These are phyloP conservation scores for Piloderma croceum DNA, from an alignment of 768 basidiomycete species.

Conservation along the genomic window DNA sequence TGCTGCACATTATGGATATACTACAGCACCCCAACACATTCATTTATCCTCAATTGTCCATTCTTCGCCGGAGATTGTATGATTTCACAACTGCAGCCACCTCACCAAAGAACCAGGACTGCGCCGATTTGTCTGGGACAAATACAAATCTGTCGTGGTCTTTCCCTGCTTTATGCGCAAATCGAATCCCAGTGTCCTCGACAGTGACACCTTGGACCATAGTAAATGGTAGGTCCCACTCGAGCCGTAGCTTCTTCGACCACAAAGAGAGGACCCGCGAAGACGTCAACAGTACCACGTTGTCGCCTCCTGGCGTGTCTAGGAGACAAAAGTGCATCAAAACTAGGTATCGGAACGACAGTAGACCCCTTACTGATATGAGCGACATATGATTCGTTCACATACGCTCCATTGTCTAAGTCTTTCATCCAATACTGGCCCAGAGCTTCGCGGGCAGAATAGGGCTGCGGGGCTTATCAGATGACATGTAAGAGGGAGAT, in stretches of 20 bases:
- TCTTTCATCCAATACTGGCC: slow-evolving; percentile 99
- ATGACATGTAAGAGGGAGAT: neutral
- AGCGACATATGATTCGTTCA: slow-evolving; percentile 82
- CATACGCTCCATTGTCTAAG: slow-evolving; percentile 81
- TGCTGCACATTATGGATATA: slow-evolving; percentile 4
- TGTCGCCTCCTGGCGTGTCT: slow-evolving; percentile 79
- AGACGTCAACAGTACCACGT: slow-evolving; percentile 73
- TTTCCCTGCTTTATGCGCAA: slow-evolving; percentile 72
- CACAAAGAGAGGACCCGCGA: slow-evolving; percentile 77
- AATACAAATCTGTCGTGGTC: slow-evolving; percentile 72
- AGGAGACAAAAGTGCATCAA: slow-evolving; percentile 6
- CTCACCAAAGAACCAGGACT: slow-evolving; percentile 77
- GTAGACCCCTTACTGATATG: slow-evolving; percentile 69
- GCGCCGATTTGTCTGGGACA: slow-evolving; percentile 69
- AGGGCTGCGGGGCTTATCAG: slow-evolving; percentile 52
- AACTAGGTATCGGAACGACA: neutral
- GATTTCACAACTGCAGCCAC: slow-evolving; percentile 71
- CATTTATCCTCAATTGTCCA: slow-evolving; percentile 38
- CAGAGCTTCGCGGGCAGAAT: slow-evolving; percentile 81
- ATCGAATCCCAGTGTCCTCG: slow-evolving; percentile 87
- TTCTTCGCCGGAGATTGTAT: slow-evolving; percentile 68
- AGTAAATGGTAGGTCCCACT: slow-evolving; percentile 88
- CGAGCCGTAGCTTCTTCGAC: slow-evolving; percentile 76
- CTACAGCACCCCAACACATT: neutral
- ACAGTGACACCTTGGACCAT: slow-evolving; percentile 84